Evolutionary conservation across 2,329 filamentous ascomycete species (phyloP).

Genomic region (Blastomyces gilchristii): DNA sequence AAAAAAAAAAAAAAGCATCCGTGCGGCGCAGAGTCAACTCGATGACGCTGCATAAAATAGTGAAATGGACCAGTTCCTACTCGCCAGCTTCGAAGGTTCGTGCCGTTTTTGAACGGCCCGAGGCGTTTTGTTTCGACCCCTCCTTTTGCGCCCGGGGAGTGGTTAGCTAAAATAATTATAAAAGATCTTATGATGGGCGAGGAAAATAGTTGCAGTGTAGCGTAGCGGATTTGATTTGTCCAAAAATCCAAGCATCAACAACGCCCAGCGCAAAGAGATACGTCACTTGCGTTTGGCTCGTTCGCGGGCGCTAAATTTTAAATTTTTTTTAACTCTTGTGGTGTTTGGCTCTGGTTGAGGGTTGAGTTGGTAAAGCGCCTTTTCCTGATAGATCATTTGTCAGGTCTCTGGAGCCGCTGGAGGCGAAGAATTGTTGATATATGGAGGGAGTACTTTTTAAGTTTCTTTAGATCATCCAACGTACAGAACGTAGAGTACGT

Average conservation of each 20-base stretch:
- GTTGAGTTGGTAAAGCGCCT: too few species aligned
- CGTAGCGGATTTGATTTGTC: neutral
- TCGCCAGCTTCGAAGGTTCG: neutral
- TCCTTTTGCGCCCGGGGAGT: too few species aligned
- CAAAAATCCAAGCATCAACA: neutral
- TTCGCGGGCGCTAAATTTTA: neutral
- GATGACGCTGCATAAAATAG: neutral
- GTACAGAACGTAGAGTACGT: neutral
- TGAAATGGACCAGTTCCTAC: neutral
- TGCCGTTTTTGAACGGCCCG: neutral
- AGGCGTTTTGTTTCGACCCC: too few species aligned
- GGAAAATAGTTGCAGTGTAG: neutral
- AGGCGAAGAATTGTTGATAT: neutral
- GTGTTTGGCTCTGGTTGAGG: neutral
- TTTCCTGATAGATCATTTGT: neutral
- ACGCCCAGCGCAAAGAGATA: too few species aligned
- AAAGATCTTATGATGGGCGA: neutral
- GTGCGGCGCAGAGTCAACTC: neutral
- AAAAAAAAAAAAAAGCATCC: neutral
- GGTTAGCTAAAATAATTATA: too few species aligned
- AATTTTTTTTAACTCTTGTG: neutral
- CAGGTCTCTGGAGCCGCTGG: neutral
- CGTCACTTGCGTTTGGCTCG: neutral
- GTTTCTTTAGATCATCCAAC: neutral
- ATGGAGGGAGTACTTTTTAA: too few species aligned